Evolutionary conservation across 176 grass and related monocot genomes (phyloP), one percentile per base, ranked within the genome.

Genomic region (Bromus sterilis): DNA sequence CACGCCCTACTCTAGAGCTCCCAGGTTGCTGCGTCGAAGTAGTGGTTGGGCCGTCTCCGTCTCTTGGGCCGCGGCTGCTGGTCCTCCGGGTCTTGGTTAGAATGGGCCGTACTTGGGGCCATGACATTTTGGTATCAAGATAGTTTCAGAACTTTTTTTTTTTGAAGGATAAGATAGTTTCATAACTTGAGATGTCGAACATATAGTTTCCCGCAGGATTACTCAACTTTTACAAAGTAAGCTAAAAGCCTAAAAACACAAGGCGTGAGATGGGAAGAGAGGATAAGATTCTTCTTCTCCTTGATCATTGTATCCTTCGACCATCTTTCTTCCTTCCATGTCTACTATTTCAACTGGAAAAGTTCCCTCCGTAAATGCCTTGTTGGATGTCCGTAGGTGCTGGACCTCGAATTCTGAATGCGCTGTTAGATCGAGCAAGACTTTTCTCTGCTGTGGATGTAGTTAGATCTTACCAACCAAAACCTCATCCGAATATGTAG

Each of bases 401-500:
- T 51, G 48, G 48, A 51, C 48, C 48, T 53, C 48, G 1, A 51
- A 1, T 8, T 53, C 48, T 21, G 48, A 53, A 53, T 53, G 48
- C 48, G 18, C 48, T 53, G 48, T 53, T 53, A 56, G n/a, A 56
- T 71, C 25, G 31, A 53, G 11, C 35, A 49, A 3, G 4, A 33
- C 46, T 56, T 62, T 78, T 75, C 46, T 55, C 67, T 2, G 6
- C 43, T 35, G 43, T 67, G 44, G 43, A 21, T 80, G 63, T 55
- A 53, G 61, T 25, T 78, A 29, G 40, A 78, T 78, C 28, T 65
- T 78, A 30, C 76, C 59, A 65, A 78, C 76, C 30, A 34, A 66
- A 66, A 33, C 8, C 77, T 34, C 32, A 11, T 79, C 77, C 41
- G 30, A 23, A 46, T 43, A 71, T 29, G 0, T 29, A 66, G 49